Evolutionary conservation across 2,329 filamentous ascomycete species (phyloP), one percentile per base, ranked within the genome.

Genomic region (Hymenoscyphus salicellus): DNA sequence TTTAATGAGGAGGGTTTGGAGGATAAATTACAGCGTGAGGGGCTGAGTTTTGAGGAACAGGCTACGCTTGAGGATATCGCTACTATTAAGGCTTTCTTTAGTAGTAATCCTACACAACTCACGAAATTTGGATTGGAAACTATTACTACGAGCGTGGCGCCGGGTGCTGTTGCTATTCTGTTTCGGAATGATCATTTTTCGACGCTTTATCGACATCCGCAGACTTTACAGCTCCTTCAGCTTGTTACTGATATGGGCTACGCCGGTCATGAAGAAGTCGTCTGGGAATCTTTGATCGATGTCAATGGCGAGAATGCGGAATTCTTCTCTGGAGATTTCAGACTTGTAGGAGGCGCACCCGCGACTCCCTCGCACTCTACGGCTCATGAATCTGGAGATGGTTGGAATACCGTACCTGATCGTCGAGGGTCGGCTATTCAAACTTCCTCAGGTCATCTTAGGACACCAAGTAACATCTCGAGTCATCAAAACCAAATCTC

Each of bases 161-260:
- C 92, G 0, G 94, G 93, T 1, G 87, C 90, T 1, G 86, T 97
- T 67, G 92, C 92, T 0, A 98, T 99, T 59, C 79, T 99, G 1
- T 99, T 99, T 80, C 87, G 95, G 30, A 99, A 99, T 72, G 94
- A 99, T 74, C 95, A 99, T 75, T 99, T 99, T 74, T 93, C 92
- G 52, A 98, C 94, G 0, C 77, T 99, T 0, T 97, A 96, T 77
- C 92, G 93, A 66, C 92, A 98, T 71, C 92, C 94, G 0, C 81
- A 88, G 55, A 92, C 89, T 0, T 82, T 86, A 49, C 84, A 91
- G 69, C 82, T 98, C 1, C 85, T 94, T 68, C 92, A 91, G 0
- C 80, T 99, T 2, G 93, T 99, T 16, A 98, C 95, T 0, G 95
- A 99, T 75, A 90, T 92, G 30, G 95, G 95, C 0, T 99, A 96